Evolutionary conservation across 345 rosid genomes (phyloP), one percentile per base, ranked within the genome.

Genomic region (Dipteronia sinensis): DNA sequence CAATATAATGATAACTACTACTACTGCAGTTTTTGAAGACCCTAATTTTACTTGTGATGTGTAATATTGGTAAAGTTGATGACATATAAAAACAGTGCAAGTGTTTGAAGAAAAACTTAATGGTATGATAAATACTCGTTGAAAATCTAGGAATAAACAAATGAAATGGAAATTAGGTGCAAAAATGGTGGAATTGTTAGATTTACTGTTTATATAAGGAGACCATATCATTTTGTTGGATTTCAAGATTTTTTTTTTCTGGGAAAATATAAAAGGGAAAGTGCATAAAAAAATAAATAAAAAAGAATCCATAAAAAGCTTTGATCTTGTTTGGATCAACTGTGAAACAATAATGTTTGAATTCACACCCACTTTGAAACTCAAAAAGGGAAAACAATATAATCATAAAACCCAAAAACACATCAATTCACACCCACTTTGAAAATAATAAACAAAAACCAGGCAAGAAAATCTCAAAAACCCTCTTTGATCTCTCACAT

Each of bases 201-300:
- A 58, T 67, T 12, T 72, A 15, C 4, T 49, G 23, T 7, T 71
- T 22, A 11, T 31, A 13, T 42, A 25, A 46, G 46, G 77, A 47
- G 2, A 16, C 6, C 1, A 19, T n/a, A 15, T 53, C 58, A 53
- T 53, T 15, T 53, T 16, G 7, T 17, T 53, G n/a, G n/a, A 46
- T 62, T 73, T 73, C 76, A 44, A 22, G 22, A 53, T 58, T n/a
- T 47, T 49, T 58, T 53, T 25, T 56, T 59, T 55, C 46, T 42
- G 46, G 31, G 65, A 73, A 10, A 10, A 34, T 22, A 76, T 29
- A 69, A 69, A 62, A 40, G 25, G 58, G 59, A 44, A 73, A 25
- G 42, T 15, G 55, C 17, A 29, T 6, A n/a, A 61, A 51, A 25
- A 19, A 40, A 9, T 0, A 53, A 74, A 72, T 17, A 53, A 27